These are phyloP conservation scores for Scleroderma citrinum DNA, from an alignment of 768 basidiomycete species.

Conservation along the genomic window DNA sequence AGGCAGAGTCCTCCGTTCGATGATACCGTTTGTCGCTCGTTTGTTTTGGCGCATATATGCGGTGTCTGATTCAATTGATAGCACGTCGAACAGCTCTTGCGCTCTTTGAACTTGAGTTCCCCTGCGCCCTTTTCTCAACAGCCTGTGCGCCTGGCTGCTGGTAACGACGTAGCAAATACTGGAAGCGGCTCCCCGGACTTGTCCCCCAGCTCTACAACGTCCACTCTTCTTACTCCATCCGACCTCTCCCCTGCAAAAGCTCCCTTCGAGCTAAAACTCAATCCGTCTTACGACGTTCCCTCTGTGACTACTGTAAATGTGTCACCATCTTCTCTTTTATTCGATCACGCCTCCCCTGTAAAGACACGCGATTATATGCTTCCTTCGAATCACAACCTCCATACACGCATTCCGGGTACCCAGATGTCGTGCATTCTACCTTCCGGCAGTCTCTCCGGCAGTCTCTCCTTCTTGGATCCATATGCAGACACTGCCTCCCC, in stretches of 20 bases:
- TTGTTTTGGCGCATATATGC: conserved; percentile 24
- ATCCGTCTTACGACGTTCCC: conserved; percentile 45
- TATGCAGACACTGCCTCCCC: conserved; percentile 42
- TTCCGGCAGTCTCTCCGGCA: conserved; percentile 24
- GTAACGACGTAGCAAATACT: conserved; percentile 29
- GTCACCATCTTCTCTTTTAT: conserved; percentile 34
- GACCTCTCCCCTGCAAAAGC: conserved; percentile 62
- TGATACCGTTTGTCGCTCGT: conserved; percentile 33
- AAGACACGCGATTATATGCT: conserved; percentile 27
- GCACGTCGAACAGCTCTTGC: conserved; percentile 78
- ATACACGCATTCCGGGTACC: conserved; percentile 21
- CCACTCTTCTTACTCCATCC: conserved; percentile 67
- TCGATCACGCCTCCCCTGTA: conserved; percentile 37
- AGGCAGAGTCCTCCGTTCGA: conserved; percentile 52
- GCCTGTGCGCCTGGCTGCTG: conserved; percentile 37
- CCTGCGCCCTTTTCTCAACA: conserved; percentile 49
- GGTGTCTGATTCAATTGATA: conserved; percentile 21
- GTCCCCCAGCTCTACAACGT: conserved; percentile 67
- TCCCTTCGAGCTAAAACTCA: conserved; percentile 51
- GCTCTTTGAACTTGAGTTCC: conserved; percentile 74
- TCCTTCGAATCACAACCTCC: conserved; percentile 16
- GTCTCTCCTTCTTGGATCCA: conserved; percentile 47
- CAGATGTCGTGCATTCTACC: conserved; percentile 13
- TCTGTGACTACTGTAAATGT: conserved; percentile 17
- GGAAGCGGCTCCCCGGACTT: conserved; percentile 59